Evolutionary conservation across 495 filamentous ascomycete genomes (phyloP).

Genomic region (Aspergillus homomorphus): DNA sequence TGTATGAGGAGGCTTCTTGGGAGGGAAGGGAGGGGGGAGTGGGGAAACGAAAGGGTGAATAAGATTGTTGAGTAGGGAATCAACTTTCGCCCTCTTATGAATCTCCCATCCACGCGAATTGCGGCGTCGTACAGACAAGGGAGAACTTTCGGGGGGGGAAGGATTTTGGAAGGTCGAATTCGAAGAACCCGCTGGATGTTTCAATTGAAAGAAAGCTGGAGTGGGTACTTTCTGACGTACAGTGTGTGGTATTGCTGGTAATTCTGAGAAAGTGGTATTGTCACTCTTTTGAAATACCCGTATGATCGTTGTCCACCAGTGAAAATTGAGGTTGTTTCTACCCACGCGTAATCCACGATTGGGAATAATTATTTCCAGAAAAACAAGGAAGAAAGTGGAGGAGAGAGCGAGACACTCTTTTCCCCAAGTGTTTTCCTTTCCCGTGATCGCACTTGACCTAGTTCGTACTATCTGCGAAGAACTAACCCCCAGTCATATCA

Average conservation of each 20-base stretch:
- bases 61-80: not conserved
- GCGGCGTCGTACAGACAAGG: conserved; percentile 13
- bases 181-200: conserved; percentile 30
- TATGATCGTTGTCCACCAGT: not conserved
- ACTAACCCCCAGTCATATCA: conserved; percentile 2
- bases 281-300: conserved; percentile 7
- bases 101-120: conserved; percentile 12
- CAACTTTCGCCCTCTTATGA: conserved; percentile 8
- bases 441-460: no score
- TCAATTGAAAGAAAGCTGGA: conserved; percentile 29
- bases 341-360: not conserved
- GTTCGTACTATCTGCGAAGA: not conserved
- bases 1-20: conserved; percentile 8
- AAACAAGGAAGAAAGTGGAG: not conserved
- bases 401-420: not conserved
- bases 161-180: conserved; percentile 30
- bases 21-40: conserved; percentile 1
- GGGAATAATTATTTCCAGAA: conserved; percentile 5
- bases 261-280: conserved; percentile 13
- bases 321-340: not conserved
- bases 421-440: not conserved
- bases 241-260: conserved; percentile 3
- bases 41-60: not conserved
- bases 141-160: conserved; percentile 29
- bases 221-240: conserved; percentile 24